Evolutionary conservation across 805 yeast genomes (phyloP), one percentile per base, ranked within the genome.

Genomic region (Cyberlindnera subsufficiens): DNA sequence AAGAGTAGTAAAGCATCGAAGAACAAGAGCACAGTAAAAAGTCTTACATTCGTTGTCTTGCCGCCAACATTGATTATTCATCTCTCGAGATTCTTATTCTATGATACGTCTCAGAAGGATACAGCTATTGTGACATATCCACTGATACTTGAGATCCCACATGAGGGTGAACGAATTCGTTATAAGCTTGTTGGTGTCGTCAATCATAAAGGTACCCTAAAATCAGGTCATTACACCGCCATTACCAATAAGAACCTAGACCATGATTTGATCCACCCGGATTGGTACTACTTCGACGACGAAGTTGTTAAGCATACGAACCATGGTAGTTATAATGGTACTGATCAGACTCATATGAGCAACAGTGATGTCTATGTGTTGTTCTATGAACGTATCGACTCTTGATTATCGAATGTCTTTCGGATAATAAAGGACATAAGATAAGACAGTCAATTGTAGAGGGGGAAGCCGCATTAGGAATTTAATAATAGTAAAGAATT

Each of bases 11-110:
- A 14, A 34, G 31, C 19, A 22, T 16, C 41, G n/a, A 37, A 17
- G 30, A 37, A 32, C 7, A 45, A 45, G 37, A 38, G 44, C 15
- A 73, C 72, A 25, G 80, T 83, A 16, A 91, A 93, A 60, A 73
- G 80, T 17, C 67, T 90, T 46, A 72, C 75, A 30, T 86, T 91
- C 38, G 80, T 96, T 2, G 68, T 91, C 36, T 65, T 91, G 31
- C 98, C 99, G 0, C 79, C 77, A 36, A 74, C 86, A 2, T 69
- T 91, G 45, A 81, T 91, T 18, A 77, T 91, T 35, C 96, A 91
- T 60, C 72, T 91, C 49, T 89, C 95, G 49, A 68, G 99, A 51
- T 91, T 91, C 63, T 63, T 53, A 55, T 74, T 71, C 41, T 72
- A 67, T 53, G 75, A 72, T 48, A 59, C 79, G 33, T 72, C 80